Evolutionary conservation across 2,329 filamentous ascomycete species (phyloP).

Genomic region (Neofusicoccum umdonicola): DNA sequence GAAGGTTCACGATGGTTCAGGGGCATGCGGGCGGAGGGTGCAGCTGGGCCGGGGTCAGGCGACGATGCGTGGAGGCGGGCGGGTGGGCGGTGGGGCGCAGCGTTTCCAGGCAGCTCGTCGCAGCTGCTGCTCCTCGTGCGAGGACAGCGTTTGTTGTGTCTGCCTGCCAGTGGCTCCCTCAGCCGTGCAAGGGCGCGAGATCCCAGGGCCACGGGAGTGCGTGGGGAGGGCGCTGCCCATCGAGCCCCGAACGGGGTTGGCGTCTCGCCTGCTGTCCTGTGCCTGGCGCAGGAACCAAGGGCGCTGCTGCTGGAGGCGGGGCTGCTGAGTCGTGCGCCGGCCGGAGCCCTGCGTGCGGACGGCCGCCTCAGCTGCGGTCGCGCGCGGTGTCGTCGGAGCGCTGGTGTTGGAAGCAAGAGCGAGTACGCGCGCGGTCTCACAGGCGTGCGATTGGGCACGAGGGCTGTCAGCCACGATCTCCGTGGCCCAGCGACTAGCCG

Average conservation of each 20-base stretch:
- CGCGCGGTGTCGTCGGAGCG: no score
- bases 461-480: no score
- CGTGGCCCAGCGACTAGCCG: no score
- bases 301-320: neutral
- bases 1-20: slow-evolving; percentile 6
- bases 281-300: slow-evolving; percentile 10
- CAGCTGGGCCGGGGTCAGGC: neutral
- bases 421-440: no score
- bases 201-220: neutral
- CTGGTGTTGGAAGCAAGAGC: no score
- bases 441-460: no score
- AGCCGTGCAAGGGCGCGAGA: neutral
- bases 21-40: neutral
- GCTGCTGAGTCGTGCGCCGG: neutral
- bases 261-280: neutral
- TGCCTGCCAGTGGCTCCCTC: neutral
- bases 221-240: neutral
- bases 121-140: neutral
- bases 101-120: neutral
- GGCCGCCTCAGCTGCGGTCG: neutral
- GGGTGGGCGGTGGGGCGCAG: slow-evolving; percentile 1
- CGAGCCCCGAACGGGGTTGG: neutral
- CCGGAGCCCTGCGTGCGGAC: neutral
- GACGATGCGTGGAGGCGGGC: neutral
- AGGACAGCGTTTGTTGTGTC: neutral